phyloP scores from a whole-genome alignment of 306 rosid species.

The Pyrus betulifolia region DNA sequence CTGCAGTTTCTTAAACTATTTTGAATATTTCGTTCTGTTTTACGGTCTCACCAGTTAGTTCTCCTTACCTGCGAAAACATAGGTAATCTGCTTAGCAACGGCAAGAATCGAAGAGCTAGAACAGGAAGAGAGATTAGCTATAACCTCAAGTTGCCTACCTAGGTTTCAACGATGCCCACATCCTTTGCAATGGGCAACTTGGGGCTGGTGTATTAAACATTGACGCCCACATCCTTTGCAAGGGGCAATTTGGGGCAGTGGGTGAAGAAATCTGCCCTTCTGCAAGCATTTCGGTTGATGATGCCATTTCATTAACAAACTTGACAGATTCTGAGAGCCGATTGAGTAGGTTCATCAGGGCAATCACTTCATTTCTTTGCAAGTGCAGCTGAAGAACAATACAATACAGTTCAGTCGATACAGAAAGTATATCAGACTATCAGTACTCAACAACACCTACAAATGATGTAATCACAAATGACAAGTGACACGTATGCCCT shows the following conservation, averaged over 20 bases:
- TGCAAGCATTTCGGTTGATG: slow-evolving; percentile 39
- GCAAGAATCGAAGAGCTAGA: neutral
- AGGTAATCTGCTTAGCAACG: neutral
- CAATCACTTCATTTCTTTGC: slow-evolving; percentile 94
- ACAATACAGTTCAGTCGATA: neutral
- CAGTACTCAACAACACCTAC: neutral
- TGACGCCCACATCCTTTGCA: slow-evolving; percentile 40
- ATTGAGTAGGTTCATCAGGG: slow-evolving; percentile 76
- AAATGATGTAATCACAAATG: slow-evolving; percentile 3
- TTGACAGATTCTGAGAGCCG: slow-evolving; percentile 81
- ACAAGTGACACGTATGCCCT: neutral
- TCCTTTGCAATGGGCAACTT: slow-evolving; percentile 8
- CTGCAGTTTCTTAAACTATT: neutral
- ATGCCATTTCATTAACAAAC: slow-evolving; percentile 63
- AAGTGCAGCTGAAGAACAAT: slow-evolving; percentile 57
- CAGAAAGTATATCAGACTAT: neutral
- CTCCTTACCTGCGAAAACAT: slow-evolving; percentile 15
- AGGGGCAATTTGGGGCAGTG: slow-evolving; percentile 23
- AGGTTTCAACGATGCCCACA: slow-evolving; percentile 1
- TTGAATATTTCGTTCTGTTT: neutral
- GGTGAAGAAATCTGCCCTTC: slow-evolving; percentile 36
- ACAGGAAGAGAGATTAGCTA: neutral
- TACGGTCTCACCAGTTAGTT: neutral
- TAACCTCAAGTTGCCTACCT: neutral
- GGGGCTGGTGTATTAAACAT: slow-evolving; percentile 26